phyloP scores from a whole-genome alignment of 306 rosid genomes.

The Alnus rubra region DNA sequence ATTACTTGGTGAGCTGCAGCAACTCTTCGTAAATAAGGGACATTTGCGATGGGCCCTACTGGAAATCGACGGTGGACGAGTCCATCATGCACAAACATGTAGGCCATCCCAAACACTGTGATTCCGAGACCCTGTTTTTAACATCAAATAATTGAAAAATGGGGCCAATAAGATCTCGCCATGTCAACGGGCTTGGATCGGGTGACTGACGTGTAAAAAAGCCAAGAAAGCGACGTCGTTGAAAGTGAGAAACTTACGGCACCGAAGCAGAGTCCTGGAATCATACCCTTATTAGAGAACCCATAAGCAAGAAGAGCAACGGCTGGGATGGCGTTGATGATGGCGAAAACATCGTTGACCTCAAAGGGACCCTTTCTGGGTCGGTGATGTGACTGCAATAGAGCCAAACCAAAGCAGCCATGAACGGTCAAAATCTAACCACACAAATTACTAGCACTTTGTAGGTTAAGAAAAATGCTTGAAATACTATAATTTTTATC shows the following conservation, averaged over 20 bases:
- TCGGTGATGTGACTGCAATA: constrained; percentile 86
- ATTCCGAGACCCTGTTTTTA: constrained; percentile 81
- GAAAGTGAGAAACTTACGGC: constrained; percentile 51
- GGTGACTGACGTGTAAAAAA: constrained; percentile 25
- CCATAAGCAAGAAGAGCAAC: constrained; percentile 81
- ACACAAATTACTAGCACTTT: neutral
- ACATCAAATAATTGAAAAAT: constrained; percentile 7
- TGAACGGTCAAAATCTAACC: no score
- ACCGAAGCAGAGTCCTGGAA: constrained; percentile 95
- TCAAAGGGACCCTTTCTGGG: constrained; percentile 96
- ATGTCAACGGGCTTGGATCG: neutral
- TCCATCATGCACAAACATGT: constrained; percentile 98
- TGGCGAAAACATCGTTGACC: constrained; percentile 91
- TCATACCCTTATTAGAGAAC: constrained; percentile 75
- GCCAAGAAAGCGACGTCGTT: neutral
- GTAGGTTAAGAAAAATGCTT: no score
- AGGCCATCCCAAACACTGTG: constrained; percentile 94
- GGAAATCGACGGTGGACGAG: constrained; percentile 92
- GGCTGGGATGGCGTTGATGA: constrained; percentile 85
- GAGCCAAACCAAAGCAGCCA: neutral
- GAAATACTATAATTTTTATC: no score
- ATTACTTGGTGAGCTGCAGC: constrained; percentile 90
- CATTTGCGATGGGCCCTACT: constrained; percentile 94
- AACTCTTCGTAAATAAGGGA: constrained; percentile 83
- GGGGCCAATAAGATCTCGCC: neutral